Base-by-base conservation (phyloP, 164 flowering plant genomes). In the Stephania cephalantha region DNA sequence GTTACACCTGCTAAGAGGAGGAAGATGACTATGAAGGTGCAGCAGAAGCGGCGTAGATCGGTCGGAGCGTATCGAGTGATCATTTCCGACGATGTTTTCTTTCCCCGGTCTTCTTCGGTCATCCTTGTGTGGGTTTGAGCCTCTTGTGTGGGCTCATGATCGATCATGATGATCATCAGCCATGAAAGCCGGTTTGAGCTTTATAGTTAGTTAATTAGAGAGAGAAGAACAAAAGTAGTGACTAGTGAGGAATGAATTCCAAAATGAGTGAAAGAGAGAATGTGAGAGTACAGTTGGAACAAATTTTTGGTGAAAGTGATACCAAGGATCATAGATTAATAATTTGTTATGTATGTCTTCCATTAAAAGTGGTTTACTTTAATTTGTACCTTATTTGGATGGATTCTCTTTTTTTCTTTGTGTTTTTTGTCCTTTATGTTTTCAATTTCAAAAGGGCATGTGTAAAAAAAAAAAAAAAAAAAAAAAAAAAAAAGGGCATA, bases 1-100 rank as follows among this genome's bases (percentile, higher is more conserved):
- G 85, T 80, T 74, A 87, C 73, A 30, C 88, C 97, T 0, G 84
- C 83, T 4, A 94, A 68, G 79, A 94, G 80, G 46, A 94, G 85
- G 70, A 89, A 46, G 82, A 83, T 67, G 72, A 78, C 68, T 7
- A 87, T 11, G 80, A 71, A 50, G 12, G 81, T 67, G 81, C 71
- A 81, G 55, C 81, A 0, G 45, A 70, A 69, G 3, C 83, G 84
- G 35, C 84, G 79, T 2, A 63, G n/a, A 71, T 29, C 58, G 8
- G 9, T 4, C 25, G 78, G 22, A 9, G 44, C 10, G 68, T 48
- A 61, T 35, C 3, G 4, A 31, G 18, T n/a, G n/a, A n/a, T 45
- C 0, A 13, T 22, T 44, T 42, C 52, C 78, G 20, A 76, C 29
- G 25, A 4, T 64, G 9, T n/a, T 61, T 7, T 10, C 8, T 53